phyloP scores from a whole-genome alignment of 495 filamentous ascomycete species.

The Aeminium ludgeri region DNA sequence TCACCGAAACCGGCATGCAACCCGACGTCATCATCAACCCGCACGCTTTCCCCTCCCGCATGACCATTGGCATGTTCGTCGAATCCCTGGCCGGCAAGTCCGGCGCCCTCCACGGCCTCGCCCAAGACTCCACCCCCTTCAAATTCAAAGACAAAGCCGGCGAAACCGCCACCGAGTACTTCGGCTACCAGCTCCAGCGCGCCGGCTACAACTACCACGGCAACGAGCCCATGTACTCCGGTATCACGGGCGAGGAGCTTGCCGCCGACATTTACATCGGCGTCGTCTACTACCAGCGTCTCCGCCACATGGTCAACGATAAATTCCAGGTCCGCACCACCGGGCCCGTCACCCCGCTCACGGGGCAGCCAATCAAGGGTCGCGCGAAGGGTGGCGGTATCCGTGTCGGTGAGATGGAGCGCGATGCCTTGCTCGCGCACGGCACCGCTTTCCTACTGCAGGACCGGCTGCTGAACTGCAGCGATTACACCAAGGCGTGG shows the following conservation, averaged over 20 bases:
- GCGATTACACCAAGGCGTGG: slow-evolving; percentile 73
- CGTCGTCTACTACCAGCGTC: slow-evolving; percentile 90
- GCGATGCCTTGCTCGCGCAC: slow-evolving; percentile 85
- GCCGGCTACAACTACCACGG: slow-evolving; percentile 97
- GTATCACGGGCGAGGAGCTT: slow-evolving; percentile 88
- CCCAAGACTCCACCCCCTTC: slow-evolving; percentile 91
- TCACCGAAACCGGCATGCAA: slow-evolving; percentile 91
- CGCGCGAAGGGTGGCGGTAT: slow-evolving; percentile 92
- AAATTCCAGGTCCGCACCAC: slow-evolving; percentile 98
- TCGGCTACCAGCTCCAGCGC: slow-evolving; percentile 81
- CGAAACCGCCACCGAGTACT: slow-evolving; percentile 83
- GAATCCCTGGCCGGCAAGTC: slow-evolving; percentile 93
- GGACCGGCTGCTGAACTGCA: slow-evolving; percentile 91
- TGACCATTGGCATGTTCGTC: slow-evolving; percentile 99
- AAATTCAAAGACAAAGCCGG: slow-evolving; percentile 62
- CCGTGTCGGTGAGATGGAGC: slow-evolving; percentile 97
- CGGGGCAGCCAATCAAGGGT: slow-evolving; percentile 93
- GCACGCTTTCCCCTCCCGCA: slow-evolving; percentile 98
- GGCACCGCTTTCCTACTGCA: slow-evolving; percentile 88
- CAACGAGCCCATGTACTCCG: slow-evolving; percentile 94
- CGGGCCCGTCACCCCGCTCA: slow-evolving; percentile 70
- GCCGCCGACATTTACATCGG: slow-evolving; percentile 91
- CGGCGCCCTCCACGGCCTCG: slow-evolving; percentile 79
- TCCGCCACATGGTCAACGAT: slow-evolving; percentile 98
- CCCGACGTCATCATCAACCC: slow-evolving; percentile 98